Conservation (phyloP, 192 early-diverging fungal species). For the Backusella mclennaniae region DNA sequence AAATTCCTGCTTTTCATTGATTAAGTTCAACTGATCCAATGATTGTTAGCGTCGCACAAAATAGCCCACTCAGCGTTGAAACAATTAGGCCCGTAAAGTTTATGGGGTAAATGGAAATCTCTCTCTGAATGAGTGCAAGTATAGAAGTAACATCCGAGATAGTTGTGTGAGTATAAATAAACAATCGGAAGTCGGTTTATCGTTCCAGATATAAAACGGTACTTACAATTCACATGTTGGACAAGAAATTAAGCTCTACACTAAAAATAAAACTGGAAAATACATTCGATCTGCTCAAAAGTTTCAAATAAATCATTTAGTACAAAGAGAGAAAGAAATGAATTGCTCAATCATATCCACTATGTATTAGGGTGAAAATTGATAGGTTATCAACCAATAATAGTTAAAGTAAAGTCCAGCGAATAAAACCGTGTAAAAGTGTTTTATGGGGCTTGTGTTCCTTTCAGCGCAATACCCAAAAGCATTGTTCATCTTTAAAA, state of each 20-base stretch:
- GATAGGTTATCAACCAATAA: too few species aligned
- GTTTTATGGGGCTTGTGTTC: too few species aligned
- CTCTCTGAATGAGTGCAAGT: not conserved
- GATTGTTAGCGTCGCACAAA: not conserved
- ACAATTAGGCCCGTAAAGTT: slow-evolving; percentile 21
- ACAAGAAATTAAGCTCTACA: not conserved
- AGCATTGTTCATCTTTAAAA: too few species aligned
- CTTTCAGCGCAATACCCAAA: too few species aligned
- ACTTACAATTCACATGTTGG: not conserved
- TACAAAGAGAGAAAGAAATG: too few species aligned
- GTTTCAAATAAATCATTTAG: too few species aligned
- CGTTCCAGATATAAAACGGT: not conserved
- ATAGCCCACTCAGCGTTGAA: slow-evolving; percentile 26
- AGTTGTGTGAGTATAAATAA: not conserved
- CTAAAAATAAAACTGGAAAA: not conserved
- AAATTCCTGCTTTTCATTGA: not conserved
- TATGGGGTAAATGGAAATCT: not conserved
- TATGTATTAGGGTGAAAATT: too few species aligned
- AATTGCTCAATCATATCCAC: too few species aligned
- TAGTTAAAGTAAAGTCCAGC: too few species aligned
- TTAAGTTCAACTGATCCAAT: not conserved
- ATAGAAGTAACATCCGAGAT: not conserved
- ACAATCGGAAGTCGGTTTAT: not conserved
- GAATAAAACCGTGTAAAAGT: too few species aligned
- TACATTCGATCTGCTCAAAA: not conserved